Evolutionary conservation across 2,329 filamentous ascomycete genomes (phyloP), one percentile per base, ranked within the genome.

Genomic region (Colletotrichum graminicola): DNA sequence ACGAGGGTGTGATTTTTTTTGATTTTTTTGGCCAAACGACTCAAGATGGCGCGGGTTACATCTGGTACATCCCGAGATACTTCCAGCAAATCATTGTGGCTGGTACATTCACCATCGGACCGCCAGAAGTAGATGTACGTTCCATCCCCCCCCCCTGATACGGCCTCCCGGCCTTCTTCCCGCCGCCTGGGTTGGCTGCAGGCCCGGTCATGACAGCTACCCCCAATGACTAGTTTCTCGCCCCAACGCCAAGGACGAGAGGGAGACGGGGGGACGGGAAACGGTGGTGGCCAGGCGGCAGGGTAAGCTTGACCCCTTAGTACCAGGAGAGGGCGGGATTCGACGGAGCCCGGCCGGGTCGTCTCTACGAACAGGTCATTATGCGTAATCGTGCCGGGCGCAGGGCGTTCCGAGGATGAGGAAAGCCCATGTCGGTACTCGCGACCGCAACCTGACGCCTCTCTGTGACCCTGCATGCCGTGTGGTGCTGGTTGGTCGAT

Each of bases 381-480:
- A 11, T n/a, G 32, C 29, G 54, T 56, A 39, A 23, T 23, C 11
- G 10, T 47, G 43, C 43, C 43, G 7, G 43, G 26, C 12, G 21
- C 14, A 43, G 23, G 29, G 41, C 21, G 21, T 45, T 18, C 47
- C 39, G 26, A 18, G 23, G 47, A 45, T 18, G 63, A 67, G 34
- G 64, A 41, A 54, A 51, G 36, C 10, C 45, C 68, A 67, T 55
- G 64, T 71, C 64, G 64, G 36, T 7, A 51, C 21, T n/a, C 52
- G 43, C 7, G 21, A 62, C 64, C 7, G 5, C 43, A 43, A 18
- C 67, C 63, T 57, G 51, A 71, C 62, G 49, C 56, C 56, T 67
- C 56, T 67, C n/a, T 41, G 10, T 56, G 32, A 52, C 57, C 23
- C 54, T 21, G 26, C 3, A 32, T 62, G 68, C 57, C 49, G 62